phyloP scores from a whole-genome alignment of 306 rosid species.

The Cicer arietinum region DNA sequence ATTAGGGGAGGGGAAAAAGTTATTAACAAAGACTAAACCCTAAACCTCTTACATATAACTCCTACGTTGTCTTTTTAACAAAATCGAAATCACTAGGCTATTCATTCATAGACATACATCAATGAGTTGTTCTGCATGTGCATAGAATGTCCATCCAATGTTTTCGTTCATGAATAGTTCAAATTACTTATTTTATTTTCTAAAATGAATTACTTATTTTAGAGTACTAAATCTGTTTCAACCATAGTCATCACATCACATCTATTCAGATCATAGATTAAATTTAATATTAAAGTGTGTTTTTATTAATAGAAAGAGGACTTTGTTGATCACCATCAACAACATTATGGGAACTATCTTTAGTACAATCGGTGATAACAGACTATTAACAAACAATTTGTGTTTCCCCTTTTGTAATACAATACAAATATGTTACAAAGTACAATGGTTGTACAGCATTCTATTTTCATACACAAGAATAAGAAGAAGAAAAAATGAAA shows the following conservation, averaged over 20 bases:
- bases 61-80: no score
- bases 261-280: not conserved
- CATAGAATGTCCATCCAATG: no score
- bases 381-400: not conserved
- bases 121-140: not conserved
- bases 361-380: no score
- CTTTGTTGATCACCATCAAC: no score
- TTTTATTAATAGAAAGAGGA: not conserved
- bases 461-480: constrained; percentile 45
- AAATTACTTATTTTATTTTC: no score
- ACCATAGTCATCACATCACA: not conserved
- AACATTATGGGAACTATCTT: no score
- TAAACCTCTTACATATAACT: no score
- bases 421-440: constrained; percentile 26
- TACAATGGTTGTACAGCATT: constrained; percentile 41
- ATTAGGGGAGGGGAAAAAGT: no score
- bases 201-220: not conserved
- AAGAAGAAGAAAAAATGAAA: constrained; percentile 43
- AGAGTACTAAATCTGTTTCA: not conserved
- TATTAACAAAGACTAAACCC: no score
- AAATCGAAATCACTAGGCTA: no score
- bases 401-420: constrained; percentile 17
- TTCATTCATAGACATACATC: not conserved
- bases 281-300: not conserved
- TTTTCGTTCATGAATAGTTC: not conserved